Conservation (phyloP, 805 yeast species). For the Myxozyma udenii region DNA sequence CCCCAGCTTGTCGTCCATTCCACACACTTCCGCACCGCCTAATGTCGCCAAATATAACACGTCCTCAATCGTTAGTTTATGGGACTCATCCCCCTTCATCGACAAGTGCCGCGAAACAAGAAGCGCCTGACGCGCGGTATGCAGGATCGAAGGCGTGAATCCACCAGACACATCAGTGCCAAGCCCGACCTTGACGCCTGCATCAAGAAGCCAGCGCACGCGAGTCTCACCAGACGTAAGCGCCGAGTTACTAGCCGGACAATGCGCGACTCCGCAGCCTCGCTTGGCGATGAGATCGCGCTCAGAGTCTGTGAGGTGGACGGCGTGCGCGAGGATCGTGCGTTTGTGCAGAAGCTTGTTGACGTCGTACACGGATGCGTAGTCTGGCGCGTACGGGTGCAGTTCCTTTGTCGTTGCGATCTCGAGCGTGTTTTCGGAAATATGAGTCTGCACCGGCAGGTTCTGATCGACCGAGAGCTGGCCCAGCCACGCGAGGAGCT, state of each 20-base stretch:
- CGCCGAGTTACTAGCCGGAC: constrained; percentile 88
- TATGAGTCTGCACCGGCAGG: constrained; percentile 82
- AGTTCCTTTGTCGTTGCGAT: constrained; percentile 65
- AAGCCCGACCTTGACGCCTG: constrained; percentile 69
- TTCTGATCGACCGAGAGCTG: constrained; percentile 47
- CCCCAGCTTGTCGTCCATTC: constrained; percentile 58
- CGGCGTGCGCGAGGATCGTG: constrained; percentile 86
- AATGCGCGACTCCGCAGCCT: constrained; percentile 77
- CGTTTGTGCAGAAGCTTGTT: constrained; percentile 56
- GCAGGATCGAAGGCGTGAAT: constrained; percentile 60
- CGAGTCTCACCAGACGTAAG: constrained; percentile 89
- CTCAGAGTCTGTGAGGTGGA: constrained; percentile 70
- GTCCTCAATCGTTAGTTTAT: constrained; percentile 62
- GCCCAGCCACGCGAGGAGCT: constrained; percentile 63
- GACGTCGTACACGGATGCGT: constrained; percentile 73
- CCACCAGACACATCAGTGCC: constrained; percentile 85
- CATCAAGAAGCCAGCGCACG: constrained; percentile 62
- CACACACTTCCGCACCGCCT: constrained; percentile 83
- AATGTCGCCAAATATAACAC: constrained; percentile 77
- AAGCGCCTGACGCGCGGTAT: constrained; percentile 65
- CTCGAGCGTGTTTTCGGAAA: constrained; percentile 77
- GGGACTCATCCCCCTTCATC: constrained; percentile 49
- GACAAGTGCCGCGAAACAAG: constrained; percentile 69
- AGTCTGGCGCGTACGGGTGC: constrained; percentile 67
- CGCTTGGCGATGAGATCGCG: constrained; percentile 52